phyloP scores from a whole-genome alignment of 495 filamentous ascomycete genomes.

The Cercophora sp. region DNA sequence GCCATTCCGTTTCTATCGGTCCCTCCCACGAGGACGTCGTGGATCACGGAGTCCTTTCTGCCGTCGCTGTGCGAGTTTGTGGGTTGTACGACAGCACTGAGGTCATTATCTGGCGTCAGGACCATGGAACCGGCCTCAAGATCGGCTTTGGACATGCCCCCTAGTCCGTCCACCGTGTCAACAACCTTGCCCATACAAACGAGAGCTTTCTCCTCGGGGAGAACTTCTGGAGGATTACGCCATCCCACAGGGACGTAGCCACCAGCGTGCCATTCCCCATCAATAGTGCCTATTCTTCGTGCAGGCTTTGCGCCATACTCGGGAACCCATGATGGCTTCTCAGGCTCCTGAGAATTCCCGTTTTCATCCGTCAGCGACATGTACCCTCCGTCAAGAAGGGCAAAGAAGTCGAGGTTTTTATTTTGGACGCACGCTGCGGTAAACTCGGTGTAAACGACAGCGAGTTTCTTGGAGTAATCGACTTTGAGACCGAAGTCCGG shows the following conservation, averaged over 20 bases:
- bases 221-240: too few relatives aligned
- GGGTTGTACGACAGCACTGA: not conserved
- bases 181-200: not conserved
- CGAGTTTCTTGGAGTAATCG: slow-evolving; percentile 5
- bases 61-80: not conserved
- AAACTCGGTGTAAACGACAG: slow-evolving; percentile 2
- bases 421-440: not conserved
- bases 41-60: not conserved
- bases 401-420: not conserved
- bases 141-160: slow-evolving; percentile 2
- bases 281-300: slow-evolving; percentile 4
- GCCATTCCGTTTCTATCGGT: not conserved
- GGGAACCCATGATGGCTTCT: slow-evolving; percentile 3
- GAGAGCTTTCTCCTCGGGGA: too few relatives aligned
- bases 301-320: slow-evolving; percentile 2
- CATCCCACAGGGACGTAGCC: not conserved
- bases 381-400: not conserved
- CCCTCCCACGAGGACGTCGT: slow-evolving; percentile 6
- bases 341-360: not conserved
- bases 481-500: slow-evolving; percentile 1
- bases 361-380: slow-evolving; percentile 4
- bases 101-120: not conserved
- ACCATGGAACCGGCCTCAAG: not conserved
- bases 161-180: not conserved
- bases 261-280: slow-evolving; percentile 9